A percentile compares a stretch with the other conserved stretches of the same genome.
phyloP scores from a whole-genome alignment of 148 eudicot genomes.

The Vaccinium vitisidaea region DNA sequence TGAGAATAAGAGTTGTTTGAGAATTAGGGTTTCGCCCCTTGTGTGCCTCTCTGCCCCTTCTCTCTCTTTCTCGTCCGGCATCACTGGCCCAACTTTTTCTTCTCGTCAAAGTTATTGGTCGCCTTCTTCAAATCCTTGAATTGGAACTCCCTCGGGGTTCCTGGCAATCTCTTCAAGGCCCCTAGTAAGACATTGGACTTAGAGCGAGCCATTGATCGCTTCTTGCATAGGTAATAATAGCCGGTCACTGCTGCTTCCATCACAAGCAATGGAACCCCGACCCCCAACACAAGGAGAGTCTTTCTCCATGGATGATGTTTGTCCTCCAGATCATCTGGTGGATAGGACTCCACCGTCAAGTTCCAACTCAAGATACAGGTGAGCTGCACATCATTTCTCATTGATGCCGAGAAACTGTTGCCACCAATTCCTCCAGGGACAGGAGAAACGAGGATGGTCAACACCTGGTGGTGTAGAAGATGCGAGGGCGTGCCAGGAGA shows the following conservation, averaged over 20 bases:
- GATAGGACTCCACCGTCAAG: conserved; percentile 43
- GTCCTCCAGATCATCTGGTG: background rate
- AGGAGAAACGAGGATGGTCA: no score
- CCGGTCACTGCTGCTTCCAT: background rate
- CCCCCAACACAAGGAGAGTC: conserved; percentile 17
- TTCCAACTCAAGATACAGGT: conserved; percentile 82
- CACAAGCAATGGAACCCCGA: background rate
- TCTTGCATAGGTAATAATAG: conserved; percentile 22
- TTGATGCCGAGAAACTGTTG: conserved; percentile 75
- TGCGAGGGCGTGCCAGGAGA: no score
- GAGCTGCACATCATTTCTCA: conserved; percentile 48
- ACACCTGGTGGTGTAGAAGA: no score
- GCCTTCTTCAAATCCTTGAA: conserved; percentile 73
- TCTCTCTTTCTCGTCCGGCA: no score
- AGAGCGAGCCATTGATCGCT: conserved; percentile 10
- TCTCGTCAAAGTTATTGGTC: conserved; percentile 65
- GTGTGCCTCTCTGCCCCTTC: no score
- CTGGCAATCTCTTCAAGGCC: conserved; percentile 66
- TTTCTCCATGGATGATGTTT: background rate
- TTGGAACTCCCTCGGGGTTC: conserved; percentile 63
- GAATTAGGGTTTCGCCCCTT: no score
- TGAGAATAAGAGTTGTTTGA: no score
- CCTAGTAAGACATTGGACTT: conserved; percentile 46
- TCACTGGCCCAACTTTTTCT: conserved; percentile 56
- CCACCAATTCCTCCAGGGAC: no score